These are phyloP conservation scores for Ambrosiella xylebori DNA, from an alignment of 2,329 filamentous ascomycete genomes.

Conservation along the genomic window DNA sequence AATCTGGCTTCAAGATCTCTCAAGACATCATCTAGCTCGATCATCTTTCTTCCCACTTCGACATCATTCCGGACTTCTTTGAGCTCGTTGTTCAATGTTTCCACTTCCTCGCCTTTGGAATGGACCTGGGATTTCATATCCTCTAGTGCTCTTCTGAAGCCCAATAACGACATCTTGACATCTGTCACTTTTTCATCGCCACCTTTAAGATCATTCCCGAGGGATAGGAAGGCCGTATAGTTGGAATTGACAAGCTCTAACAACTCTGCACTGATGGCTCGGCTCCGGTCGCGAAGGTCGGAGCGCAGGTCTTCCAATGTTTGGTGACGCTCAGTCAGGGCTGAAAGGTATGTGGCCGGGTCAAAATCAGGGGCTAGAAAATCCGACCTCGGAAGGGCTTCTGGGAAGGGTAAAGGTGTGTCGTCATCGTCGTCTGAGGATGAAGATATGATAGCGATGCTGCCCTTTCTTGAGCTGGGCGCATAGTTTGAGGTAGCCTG, in stretches of 20 bases:
- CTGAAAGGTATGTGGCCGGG: constrained; percentile 62
- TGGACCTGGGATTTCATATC: constrained; percentile 51
- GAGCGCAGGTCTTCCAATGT: constrained; percentile 83
- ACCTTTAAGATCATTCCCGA: constrained; percentile 66
- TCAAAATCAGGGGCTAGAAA: constrained; percentile 68
- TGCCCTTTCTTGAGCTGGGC: constrained; percentile 5
- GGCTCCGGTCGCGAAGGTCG: constrained; percentile 67
- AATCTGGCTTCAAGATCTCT: constrained; percentile 45
- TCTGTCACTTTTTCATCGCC: constrained; percentile 88
- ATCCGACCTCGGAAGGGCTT: constrained; percentile 63
- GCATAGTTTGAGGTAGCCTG: constrained; percentile 9
- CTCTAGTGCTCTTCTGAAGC: constrained; percentile 68
- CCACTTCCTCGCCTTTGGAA: constrained; percentile 45
- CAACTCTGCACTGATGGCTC: constrained; percentile 67
- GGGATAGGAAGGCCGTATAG: constrained; percentile 74
- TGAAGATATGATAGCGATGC: constrained; percentile 6
- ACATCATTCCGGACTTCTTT: constrained; percentile 45
- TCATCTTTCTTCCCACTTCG: constrained; percentile 40
- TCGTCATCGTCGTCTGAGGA: constrained; percentile 25
- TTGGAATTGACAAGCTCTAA: constrained; percentile 91
- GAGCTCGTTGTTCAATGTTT: constrained; percentile 47
- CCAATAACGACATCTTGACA: constrained; percentile 69
- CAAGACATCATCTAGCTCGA: constrained; percentile 50
- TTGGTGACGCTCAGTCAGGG: constrained; percentile 71
- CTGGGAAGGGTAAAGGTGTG: constrained; percentile 69